Evolutionary conservation across 208 protist genomes (phyloP), one percentile per base, ranked within the genome.

Genomic region (Wallacemonas sp.): DNA sequence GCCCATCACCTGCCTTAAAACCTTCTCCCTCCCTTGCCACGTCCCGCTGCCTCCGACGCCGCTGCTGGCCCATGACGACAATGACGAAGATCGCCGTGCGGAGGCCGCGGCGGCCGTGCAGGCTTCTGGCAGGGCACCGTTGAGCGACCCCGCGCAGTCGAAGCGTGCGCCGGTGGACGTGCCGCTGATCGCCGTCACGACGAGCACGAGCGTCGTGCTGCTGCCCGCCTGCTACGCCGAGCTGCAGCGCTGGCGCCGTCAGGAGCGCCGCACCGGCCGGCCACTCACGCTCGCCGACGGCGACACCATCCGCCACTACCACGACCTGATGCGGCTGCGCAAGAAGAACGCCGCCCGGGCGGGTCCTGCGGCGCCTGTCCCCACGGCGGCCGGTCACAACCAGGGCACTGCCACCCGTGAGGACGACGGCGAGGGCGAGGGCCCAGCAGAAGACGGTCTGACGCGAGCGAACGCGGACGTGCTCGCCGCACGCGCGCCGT

Each of bases 1-100:
- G 62, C 86, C 84, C 33, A 79, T 96, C 16, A 88, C 84, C 1
- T 90, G 82, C 11, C 65, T 96, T 31, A 86, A 79, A 52, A 79
- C 72, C 29, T 92, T 92, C 61, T 65, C 79, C 10, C 39, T 90
- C 20, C 81, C 84, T 10, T 57, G 57, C 23, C 52, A 59, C 1
- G 29, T 41, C 8, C 41, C 44, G 64, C 54, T 33, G 25, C 49
- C 59, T 38, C 25, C 45, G 20, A 49, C 59, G 29, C 28, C 8
- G 26, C 28, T 46, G 33, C 33, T 26, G 11, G 3, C 10, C 26
- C 18, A 31, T 63, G 63, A 29, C 31, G 45, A 41, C 10, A 23
- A 32, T 26, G 41, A 59, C 32, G 44, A 11, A 18, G 39, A 3
- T 20, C 18, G 20, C 20, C 14, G n/a, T 33, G 48, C 42, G 33